These are phyloP conservation scores for Brassica incana DNA, from an alignment of 345 rosid species.

Conservation along the genomic window DNA sequence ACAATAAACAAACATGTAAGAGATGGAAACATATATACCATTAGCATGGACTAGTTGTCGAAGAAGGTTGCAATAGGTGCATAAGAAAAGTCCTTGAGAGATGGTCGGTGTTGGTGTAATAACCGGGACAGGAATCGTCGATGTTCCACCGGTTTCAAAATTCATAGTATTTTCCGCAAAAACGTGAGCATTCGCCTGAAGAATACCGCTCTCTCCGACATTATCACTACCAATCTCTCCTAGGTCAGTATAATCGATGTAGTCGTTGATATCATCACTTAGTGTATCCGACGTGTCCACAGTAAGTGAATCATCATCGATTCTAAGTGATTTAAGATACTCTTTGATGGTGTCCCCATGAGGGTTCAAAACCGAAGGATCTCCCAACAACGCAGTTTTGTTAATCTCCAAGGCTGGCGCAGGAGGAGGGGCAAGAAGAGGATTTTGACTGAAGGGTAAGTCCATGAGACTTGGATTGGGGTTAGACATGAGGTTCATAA, in stretches of 20 bases:
- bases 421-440: neutral
- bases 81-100: neutral
- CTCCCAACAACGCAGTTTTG: neutral
- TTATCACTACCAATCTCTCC: neutral
- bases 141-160: conserved; percentile 8
- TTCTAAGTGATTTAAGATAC: neutral
- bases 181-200: conserved; percentile 14
- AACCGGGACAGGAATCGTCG: neutral
- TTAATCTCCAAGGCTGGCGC: neutral
- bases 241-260: neutral
- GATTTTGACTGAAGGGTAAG: neutral
- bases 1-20: neutral
- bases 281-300: neutral
- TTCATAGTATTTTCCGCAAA: neutral
- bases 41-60: conserved; percentile 9
- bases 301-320: neutral
- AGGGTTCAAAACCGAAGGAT: neutral
- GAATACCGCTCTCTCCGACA: neutral
- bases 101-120: neutral
- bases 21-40: neutral
- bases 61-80: conserved; percentile 17
- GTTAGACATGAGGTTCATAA: neutral
- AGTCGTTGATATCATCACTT: neutral
- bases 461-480: neutral
- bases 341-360: neutral